These are phyloP conservation scores for Monosporascus ibericus DNA, from an alignment of 2,329 filamentous ascomycete species.

Conservation along the genomic window DNA sequence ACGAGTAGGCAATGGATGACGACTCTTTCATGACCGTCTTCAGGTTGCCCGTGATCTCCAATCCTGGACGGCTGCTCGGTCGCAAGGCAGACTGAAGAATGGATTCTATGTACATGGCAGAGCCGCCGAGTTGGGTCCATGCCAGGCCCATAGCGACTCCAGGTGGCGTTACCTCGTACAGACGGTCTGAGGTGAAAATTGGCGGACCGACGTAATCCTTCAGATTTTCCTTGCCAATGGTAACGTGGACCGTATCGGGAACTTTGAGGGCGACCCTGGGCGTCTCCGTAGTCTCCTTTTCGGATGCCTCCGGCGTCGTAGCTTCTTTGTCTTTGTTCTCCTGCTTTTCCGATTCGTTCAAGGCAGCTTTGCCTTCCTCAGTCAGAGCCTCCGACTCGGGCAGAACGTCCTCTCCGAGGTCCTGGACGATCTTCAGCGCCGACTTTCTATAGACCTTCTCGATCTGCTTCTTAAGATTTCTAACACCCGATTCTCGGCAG, in stretches of 20 bases:
- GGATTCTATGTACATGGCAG: constrained; percentile 94
- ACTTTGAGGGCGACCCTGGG: constrained; percentile 76
- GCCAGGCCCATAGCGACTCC: constrained; percentile 97
- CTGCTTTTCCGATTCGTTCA: constrained; percentile 65
- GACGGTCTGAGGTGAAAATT: constrained; percentile 87
- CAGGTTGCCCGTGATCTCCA: constrained; percentile 91
- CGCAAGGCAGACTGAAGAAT: constrained; percentile 82
- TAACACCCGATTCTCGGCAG: constrained; percentile 92
- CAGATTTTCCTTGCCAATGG: constrained; percentile 81
- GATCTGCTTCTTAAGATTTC: constrained; percentile 98
- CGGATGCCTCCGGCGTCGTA: constrained; percentile 32
- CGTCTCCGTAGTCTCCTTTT: constrained; percentile 60
- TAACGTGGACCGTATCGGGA: constrained; percentile 79
- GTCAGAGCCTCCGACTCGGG: constrained; percentile 78
- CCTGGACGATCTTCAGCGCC: constrained; percentile 92
- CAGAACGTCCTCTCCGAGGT: constrained; percentile 78
- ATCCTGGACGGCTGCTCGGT: constrained; percentile 64
- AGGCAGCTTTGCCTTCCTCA: constrained; percentile 74
- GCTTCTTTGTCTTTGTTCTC: constrained; percentile 40
- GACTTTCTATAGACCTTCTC: constrained; percentile 98
- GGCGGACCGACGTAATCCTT: constrained; percentile 97
- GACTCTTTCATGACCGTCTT: constrained; percentile 99
- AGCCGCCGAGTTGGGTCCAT: constrained; percentile 96
- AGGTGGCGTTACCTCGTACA: constrained; percentile 89
- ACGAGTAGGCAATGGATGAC: constrained; percentile 90